Percentiles rank a stretch among this genome's conserved stretches.
Evolutionary conservation across 1,284 basidiomycete species (phyloP).

Genomic region (Ceratobasidium sp.): DNA sequence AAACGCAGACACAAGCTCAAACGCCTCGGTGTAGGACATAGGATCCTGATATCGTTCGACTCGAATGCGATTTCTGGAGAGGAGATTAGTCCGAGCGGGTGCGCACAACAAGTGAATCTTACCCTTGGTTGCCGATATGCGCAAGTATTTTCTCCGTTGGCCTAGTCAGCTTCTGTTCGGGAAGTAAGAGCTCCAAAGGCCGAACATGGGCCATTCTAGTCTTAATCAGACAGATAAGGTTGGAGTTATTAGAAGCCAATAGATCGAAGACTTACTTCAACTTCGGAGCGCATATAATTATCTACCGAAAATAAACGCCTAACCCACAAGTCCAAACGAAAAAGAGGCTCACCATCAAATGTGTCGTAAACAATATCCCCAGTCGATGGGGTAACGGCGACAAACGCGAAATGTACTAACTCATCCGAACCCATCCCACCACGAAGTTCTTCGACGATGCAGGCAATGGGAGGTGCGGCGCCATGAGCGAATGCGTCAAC

Average conservation of each 20-base stretch:
- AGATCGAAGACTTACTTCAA: slow-evolving; percentile 71
- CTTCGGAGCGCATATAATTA: slow-evolving; percentile 84
- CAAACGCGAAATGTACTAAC: slow-evolving; percentile 67
- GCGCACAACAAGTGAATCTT: slow-evolving; percentile 17
- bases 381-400: slow-evolving; percentile 83
- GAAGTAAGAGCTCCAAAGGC: slow-evolving; percentile 87
- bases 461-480: slow-evolving; percentile 72
- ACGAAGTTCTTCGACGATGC: slow-evolving; percentile 75
- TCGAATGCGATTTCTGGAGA: slow-evolving; percentile 62
- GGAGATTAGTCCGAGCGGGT: slow-evolving; percentile 23
- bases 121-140: slow-evolving; percentile 72
- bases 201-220: slow-evolving; percentile 86
- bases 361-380: slow-evolving; percentile 95
- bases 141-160: slow-evolving; percentile 83
- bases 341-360: slow-evolving; percentile 73
- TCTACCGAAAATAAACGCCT: slow-evolving; percentile 64
- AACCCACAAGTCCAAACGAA: slow-evolving; percentile 46
- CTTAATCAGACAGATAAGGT: slow-evolving; percentile 58
- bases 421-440: slow-evolving; percentile 69
- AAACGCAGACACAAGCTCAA: slow-evolving; percentile 77
- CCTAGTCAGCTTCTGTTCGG: slow-evolving; percentile 71
- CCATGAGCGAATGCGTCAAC: slow-evolving; percentile 62
- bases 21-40: slow-evolving; percentile 79
- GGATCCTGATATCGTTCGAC: slow-evolving; percentile 73
- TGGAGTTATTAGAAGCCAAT: neutral